Evolutionary conservation across 2,329 filamentous ascomycete genomes (phyloP).

Genomic region (Pseudogymnoascus pannorum): DNA sequence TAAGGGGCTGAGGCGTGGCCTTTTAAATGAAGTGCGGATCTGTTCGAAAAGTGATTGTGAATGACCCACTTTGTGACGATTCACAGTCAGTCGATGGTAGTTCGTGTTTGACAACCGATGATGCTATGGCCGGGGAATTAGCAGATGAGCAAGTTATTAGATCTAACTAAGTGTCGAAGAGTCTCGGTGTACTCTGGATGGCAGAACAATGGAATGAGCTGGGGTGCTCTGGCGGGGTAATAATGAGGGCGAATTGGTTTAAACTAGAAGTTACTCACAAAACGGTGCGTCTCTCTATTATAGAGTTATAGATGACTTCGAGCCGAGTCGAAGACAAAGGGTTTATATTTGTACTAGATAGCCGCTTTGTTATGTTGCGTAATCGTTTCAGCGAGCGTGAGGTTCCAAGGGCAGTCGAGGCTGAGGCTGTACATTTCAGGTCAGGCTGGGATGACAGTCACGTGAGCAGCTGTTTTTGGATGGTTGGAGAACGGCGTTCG

Average conservation of each 20-base stretch:
- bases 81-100: neutral
- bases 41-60: constrained; percentile 2
- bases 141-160: neutral
- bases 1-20: neutral
- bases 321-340: constrained; percentile 5
- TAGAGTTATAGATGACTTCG: neutral
- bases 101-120: neutral
- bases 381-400: neutral
- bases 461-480: neutral
- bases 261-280: constrained; percentile 2
- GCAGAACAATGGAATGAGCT: neutral
- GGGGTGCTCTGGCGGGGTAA: constrained; percentile 7
- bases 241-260: neutral
- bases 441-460: constrained; percentile 1
- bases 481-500: constrained; percentile 4
- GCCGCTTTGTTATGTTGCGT: neutral
- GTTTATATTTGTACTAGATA: neutral
- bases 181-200: neutral
- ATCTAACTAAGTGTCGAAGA: neutral
- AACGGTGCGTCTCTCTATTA: neutral
- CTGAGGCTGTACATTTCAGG: constrained; percentile 3
- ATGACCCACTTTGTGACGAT: constrained; percentile 5
- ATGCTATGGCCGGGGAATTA: neutral
- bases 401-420: neutral
- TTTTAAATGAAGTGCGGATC: neutral